These are phyloP conservation scores for Diospyros lotus DNA, from an alignment of 148 eudicot species.

Conservation along the genomic window DNA sequence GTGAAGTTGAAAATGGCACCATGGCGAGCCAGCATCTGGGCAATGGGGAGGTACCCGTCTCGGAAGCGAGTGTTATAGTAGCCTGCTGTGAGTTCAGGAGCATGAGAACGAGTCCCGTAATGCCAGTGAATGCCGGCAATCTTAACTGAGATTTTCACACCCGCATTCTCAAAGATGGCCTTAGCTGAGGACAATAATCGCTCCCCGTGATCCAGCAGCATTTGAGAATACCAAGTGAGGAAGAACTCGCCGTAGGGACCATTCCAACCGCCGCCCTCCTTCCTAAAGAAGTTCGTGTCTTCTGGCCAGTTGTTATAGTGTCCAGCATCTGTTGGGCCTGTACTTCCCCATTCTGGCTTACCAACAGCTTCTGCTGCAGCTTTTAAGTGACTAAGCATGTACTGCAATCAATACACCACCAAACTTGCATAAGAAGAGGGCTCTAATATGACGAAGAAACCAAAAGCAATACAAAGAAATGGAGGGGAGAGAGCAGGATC, in stretches of 20 bases:
- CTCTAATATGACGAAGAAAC: neutral
- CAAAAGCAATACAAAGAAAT: neutral
- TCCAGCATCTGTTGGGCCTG: slow-evolving; percentile 94
- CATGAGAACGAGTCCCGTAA: slow-evolving; percentile 86
- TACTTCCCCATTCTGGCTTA: slow-evolving; percentile 88
- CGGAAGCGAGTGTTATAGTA: slow-evolving; percentile 85
- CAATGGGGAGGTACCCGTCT: slow-evolving; percentile 88
- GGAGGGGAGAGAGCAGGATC: neutral
- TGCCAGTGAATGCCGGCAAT: slow-evolving; percentile 98
- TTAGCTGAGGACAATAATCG: slow-evolving; percentile 58
- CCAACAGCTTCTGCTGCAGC: slow-evolving; percentile 88
- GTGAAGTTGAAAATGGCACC: slow-evolving; percentile 88
- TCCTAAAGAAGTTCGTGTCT: slow-evolving; percentile 82
- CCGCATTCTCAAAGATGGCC: slow-evolving; percentile 35
- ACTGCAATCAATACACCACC: slow-evolving; percentile 30
- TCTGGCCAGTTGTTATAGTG: slow-evolving; percentile 96
- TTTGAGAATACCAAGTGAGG: slow-evolving; percentile 87
- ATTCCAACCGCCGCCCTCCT: slow-evolving; percentile 80
- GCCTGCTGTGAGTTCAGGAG: slow-evolving; percentile 96
- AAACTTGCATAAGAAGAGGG: neutral
- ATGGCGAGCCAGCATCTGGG: slow-evolving; percentile 78
- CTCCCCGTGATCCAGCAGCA: slow-evolving; percentile 84
- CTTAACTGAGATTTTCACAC: slow-evolving; percentile 80
- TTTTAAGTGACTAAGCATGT: slow-evolving; percentile 74
- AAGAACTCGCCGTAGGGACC: slow-evolving; percentile 79